Percentiles rank a stretch among this genome's conserved stretches.
Conservation (phyloP, 768 basidiomycete genomes). For the Pleurotus sapidus region DNA sequence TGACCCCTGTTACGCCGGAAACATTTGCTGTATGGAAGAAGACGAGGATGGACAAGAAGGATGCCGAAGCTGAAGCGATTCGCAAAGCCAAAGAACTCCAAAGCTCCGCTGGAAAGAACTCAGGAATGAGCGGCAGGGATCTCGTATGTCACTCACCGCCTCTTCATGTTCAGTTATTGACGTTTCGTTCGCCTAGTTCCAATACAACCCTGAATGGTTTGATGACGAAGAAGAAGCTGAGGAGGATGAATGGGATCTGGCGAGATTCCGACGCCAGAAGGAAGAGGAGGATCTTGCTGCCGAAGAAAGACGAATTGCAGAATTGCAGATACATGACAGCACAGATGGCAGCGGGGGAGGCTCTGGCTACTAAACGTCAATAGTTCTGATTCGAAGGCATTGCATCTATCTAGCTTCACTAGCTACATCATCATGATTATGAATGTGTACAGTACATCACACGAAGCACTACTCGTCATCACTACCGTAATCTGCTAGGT, state of each 20-base stretch:
- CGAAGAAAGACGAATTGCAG: slow-evolving; percentile 51
- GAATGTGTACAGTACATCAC: slow-evolving; percentile 12
- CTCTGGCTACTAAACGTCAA: not conserved
- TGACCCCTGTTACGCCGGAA: slow-evolving; percentile 93
- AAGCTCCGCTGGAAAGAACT: slow-evolving; percentile 82
- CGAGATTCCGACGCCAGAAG: slow-evolving; percentile 54
- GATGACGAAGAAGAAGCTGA: slow-evolving; percentile 64
- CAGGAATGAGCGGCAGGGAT: slow-evolving; percentile 94
- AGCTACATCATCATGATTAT: not conserved
- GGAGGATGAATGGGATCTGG: slow-evolving; percentile 58
- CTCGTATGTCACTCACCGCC: slow-evolving; percentile 51
- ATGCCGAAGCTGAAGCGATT: slow-evolving; percentile 79
- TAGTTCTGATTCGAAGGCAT: not conserved
- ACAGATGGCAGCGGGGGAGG: slow-evolving; percentile 28
- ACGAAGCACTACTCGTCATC: slow-evolving; percentile 44
- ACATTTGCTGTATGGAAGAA: slow-evolving; percentile 94
- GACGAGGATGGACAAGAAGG: slow-evolving; percentile 93
- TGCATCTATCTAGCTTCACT: not conserved
- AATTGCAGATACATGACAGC: slow-evolving; percentile 29
- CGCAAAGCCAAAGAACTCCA: slow-evolving; percentile 82
- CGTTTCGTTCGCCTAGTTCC: slow-evolving; percentile 55
- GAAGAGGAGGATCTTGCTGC: slow-evolving; percentile 56
- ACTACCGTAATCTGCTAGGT: slow-evolving; percentile 76
- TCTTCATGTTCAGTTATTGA: slow-evolving; percentile 1
- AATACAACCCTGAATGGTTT: slow-evolving; percentile 96